Evolutionary conservation across 352 stramenopile genomes (phyloP).

Genomic region (Albugo candida): DNA sequence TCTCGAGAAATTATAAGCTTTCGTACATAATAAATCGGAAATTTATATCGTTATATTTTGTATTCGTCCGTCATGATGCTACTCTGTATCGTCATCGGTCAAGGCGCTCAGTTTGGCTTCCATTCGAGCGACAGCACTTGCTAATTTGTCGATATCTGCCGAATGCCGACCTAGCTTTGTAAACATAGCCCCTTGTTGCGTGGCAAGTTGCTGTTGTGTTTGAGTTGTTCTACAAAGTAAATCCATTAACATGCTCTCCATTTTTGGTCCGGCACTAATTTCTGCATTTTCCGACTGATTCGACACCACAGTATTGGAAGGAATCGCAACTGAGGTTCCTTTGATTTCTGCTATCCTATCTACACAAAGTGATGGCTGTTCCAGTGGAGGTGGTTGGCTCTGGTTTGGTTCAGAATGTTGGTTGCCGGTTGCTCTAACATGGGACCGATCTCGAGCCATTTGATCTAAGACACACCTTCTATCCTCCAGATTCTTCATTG

Average conservation of each 20-base stretch:
- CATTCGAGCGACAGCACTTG: slow-evolving; percentile 72
- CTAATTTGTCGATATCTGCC: slow-evolving; percentile 74
- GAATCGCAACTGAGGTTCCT: no score
- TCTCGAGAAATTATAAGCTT: no score
- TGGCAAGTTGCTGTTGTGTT: slow-evolving; percentile 79
- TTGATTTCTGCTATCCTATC: slow-evolving; percentile 22
- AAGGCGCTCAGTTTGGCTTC: slow-evolving; percentile 76
- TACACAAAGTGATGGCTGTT: slow-evolving; percentile 20
- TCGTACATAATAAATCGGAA: no score
- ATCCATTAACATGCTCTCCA: slow-evolving; percentile 83
- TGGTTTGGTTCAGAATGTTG: neutral
- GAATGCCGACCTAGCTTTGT: slow-evolving; percentile 79
- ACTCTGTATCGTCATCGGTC: slow-evolving; percentile 25
- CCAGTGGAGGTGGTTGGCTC: slow-evolving; percentile 1
- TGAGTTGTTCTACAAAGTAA: slow-evolving; percentile 72
- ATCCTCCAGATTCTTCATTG: slow-evolving; percentile 80
- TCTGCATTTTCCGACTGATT: slow-evolving; percentile 53
- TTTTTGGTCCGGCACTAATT: slow-evolving; percentile 67
- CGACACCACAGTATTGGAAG: slow-evolving; percentile 33
- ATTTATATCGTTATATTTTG: no score
- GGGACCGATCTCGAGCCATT: slow-evolving; percentile 7
- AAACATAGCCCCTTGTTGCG: slow-evolving; percentile 79
- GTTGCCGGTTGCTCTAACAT: neutral
- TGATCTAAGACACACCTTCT: slow-evolving; percentile 68
- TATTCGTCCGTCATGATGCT: no score